phyloP scores from a whole-genome alignment of 768 basidiomycete species.

The Tubosaeta sp. region DNA sequence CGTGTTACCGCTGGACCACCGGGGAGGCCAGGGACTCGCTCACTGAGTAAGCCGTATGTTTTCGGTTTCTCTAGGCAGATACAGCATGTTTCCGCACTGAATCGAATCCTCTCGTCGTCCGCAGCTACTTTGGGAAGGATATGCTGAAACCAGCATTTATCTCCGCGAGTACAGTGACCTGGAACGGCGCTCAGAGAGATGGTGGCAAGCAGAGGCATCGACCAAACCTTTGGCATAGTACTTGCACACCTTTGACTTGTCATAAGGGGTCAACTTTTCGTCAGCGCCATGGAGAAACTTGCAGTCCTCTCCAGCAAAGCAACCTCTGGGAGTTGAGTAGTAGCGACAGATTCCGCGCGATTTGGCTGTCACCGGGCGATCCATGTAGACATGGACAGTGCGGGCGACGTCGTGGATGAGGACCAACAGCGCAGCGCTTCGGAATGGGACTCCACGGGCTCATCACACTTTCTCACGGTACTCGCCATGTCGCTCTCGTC shows the following conservation, averaged over 20 bases:
- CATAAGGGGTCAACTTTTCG: constrained; percentile 58
- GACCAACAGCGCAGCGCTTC: not conserved
- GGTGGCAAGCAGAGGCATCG: not conserved
- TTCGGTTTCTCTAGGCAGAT: constrained; percentile 74
- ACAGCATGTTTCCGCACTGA: constrained; percentile 53
- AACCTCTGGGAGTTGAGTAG: constrained; percentile 60
- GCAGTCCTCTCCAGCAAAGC: constrained; percentile 64
- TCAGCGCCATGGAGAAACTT: constrained; percentile 69
- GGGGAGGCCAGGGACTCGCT: constrained; percentile 9
- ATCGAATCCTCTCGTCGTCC: constrained; percentile 22
- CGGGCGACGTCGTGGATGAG: constrained; percentile 1
- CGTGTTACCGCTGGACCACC: constrained; percentile 2
- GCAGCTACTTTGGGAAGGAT: constrained; percentile 22
- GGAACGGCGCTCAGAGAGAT: not conserved
- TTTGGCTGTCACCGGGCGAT: constrained; percentile 65
- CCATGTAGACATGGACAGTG: constrained; percentile 30
- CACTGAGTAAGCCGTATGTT: constrained; percentile 67
- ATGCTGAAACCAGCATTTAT: constrained; percentile 75
- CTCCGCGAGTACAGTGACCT: constrained; percentile 73
- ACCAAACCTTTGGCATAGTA: constrained; percentile 57
- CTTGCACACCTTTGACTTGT: constrained; percentile 64
- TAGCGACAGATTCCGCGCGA: constrained; percentile 69
- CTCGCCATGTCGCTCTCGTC: constrained; percentile 66
- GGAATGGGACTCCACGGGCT: not conserved
- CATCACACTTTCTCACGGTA: constrained; percentile 16